Conservation (phyloP, 768 basidiomycete genomes). For the Lentinula sp. region DNA sequence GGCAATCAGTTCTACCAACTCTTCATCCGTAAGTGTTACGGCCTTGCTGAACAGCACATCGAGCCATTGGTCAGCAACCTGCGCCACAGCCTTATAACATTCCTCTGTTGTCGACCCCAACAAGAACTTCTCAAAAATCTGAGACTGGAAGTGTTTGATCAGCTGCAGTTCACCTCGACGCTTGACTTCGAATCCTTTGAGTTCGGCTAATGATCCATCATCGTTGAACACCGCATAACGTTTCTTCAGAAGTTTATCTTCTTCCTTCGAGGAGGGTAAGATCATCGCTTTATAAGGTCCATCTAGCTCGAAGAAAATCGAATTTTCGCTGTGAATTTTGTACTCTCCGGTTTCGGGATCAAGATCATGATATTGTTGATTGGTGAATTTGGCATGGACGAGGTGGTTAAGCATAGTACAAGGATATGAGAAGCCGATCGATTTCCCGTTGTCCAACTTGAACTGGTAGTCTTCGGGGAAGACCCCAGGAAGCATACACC, state of each 20-base stretch:
- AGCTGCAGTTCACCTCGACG: conserved; percentile 95
- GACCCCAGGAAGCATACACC: conserved; percentile 98
- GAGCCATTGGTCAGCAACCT: conserved; percentile 94
- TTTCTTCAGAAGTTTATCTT: conserved; percentile 97
- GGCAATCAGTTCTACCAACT: conserved; percentile 95
- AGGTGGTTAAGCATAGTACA: conserved; percentile 99
- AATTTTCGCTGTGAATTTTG: conserved; percentile 87
- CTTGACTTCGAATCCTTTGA: conserved; percentile 99
- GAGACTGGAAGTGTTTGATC: conserved; percentile 99
- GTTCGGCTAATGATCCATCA: conserved; percentile 93
- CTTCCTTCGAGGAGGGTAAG: conserved; percentile 96
- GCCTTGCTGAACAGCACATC: conserved; percentile 90
- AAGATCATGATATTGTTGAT: conserved; percentile 94
- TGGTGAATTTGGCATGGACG: conserved; percentile 92
- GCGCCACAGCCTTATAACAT: conserved; percentile 91
- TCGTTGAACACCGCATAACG: conserved; percentile 99
- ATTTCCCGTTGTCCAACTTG: conserved; percentile 82
- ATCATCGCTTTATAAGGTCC: conserved; percentile 99
- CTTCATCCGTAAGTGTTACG: conserved; percentile 80
- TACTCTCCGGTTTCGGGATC: conserved; percentile 84
- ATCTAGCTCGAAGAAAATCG: conserved; percentile 98
- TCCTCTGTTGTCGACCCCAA: conserved; percentile 91
- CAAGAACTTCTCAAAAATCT: conserved; percentile 96
- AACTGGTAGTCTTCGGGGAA: conserved; percentile 99
- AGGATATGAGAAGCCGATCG: conserved; percentile 88